Evolutionary conservation across 2,329 filamentous ascomycete species (phyloP).

Genomic region (Trichoderma polysporum): DNA sequence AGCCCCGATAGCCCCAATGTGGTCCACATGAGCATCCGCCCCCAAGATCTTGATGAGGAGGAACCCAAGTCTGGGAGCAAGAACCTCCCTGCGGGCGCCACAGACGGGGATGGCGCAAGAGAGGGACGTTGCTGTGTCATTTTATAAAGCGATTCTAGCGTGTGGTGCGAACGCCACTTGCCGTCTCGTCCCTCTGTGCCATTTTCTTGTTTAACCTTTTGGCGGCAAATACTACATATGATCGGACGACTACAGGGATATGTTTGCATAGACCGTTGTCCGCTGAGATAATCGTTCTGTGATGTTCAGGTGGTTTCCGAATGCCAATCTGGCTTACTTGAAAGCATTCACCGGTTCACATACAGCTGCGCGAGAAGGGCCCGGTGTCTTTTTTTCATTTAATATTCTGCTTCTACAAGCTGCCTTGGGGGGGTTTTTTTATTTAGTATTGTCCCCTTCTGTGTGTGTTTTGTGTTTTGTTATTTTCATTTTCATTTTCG

Average conservation of each 20-base stretch:
- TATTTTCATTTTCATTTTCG: slow-evolving; percentile 10
- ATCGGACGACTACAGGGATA: not conserved
- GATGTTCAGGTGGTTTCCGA: not conserved
- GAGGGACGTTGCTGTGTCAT: slow-evolving; percentile 50
- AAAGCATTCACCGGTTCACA: not conserved
- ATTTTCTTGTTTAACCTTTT: slow-evolving; percentile 6
- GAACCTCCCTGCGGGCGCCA: slow-evolving; percentile 41
- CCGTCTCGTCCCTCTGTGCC: not conserved
- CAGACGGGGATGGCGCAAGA: slow-evolving; percentile 43
- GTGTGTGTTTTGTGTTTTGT: slow-evolving; percentile 17
- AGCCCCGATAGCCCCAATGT: slow-evolving; percentile 74
- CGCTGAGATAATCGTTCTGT: not conserved
- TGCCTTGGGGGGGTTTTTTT: not conserved
- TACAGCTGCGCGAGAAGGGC: not conserved
- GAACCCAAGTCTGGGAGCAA: slow-evolving; percentile 68
- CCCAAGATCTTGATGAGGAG: slow-evolving; percentile 81
- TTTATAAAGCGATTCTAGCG: slow-evolving; percentile 38
- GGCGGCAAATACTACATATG: slow-evolving; percentile 1
- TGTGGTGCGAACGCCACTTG: not conserved
- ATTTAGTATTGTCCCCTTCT: not conserved
- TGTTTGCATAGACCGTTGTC: slow-evolving; percentile 9
- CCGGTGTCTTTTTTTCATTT: not conserved
- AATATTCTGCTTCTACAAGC: not conserved
- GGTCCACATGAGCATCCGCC: slow-evolving; percentile 91
- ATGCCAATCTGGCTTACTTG: not conserved